Conservation (phyloP, 2,329 filamentous ascomycete genomes). For the Ilyonectria sp. region DNA sequence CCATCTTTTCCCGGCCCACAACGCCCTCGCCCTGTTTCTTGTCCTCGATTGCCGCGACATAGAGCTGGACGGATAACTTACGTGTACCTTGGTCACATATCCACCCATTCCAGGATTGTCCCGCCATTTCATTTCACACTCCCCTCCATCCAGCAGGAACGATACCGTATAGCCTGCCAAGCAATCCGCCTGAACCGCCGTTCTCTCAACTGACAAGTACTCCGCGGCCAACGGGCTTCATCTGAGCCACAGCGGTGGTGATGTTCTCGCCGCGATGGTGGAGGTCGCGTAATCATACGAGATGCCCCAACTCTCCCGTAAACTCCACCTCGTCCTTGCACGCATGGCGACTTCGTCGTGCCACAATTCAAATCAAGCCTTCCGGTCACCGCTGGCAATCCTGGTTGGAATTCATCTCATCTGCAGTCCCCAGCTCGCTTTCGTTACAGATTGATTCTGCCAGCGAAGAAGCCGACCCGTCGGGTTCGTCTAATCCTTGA, state of each 20-base stretch:
- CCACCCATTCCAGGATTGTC: neutral
- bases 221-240: neutral
- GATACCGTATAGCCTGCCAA: neutral
- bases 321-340: slow-evolving; percentile 1
- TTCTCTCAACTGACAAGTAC: neutral
- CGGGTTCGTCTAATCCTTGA: slow-evolving; percentile 23
- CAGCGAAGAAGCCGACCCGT: slow-evolving; percentile 16
- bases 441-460: slow-evolving; percentile 27
- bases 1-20: neutral
- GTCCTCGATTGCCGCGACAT: no score
- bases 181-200: neutral
- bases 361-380: slow-evolving; percentile 11
- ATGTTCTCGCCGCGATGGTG: neutral
- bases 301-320: slow-evolving; percentile 1
- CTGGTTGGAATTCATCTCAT: slow-evolving; percentile 25
- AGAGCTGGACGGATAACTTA: neutral
- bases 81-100: neutral
- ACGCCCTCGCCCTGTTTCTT: neutral
- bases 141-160: neutral
- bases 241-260: slow-evolving; percentile 11
- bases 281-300: slow-evolving; percentile 21
- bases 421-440: slow-evolving; percentile 20
- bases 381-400: slow-evolving; percentile 13
- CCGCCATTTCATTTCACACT: slow-evolving; percentile 17
- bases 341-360: slow-evolving; percentile 2